These are phyloP conservation scores for Sphagnurus paluster DNA, from an alignment of 1,284 basidiomycete genomes.

Conservation along the genomic window DNA sequence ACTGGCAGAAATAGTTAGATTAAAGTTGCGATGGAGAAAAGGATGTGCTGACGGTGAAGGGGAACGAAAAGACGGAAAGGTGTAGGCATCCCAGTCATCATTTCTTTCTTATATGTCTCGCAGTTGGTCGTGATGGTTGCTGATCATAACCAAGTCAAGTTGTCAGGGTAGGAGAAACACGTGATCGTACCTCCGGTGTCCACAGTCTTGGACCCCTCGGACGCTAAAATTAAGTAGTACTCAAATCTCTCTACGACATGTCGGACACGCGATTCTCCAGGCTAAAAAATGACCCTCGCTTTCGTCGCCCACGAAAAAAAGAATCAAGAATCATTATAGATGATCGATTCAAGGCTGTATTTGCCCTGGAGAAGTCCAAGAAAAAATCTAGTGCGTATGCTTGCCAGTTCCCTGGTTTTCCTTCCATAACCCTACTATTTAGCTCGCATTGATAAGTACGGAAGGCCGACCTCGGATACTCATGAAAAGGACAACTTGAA, in stretches of 20 bases:
- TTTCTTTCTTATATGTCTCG: slow-evolving; percentile 14
- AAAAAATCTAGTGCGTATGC: slow-evolving; percentile 34
- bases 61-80: slow-evolving; percentile 24
- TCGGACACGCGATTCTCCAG: slow-evolving; percentile 86
- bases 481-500: slow-evolving; percentile 77
- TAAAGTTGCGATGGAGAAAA: neutral
- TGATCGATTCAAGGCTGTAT: slow-evolving; percentile 88
- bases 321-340: slow-evolving; percentile 87
- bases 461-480: slow-evolving; percentile 68
- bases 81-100: slow-evolving; percentile 19
- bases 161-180: too few relatives aligned
- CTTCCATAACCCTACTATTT: slow-evolving; percentile 12
- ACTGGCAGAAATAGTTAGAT: slow-evolving; percentile 4
- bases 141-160: slow-evolving; percentile 17
- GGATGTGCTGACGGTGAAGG: slow-evolving; percentile 8
- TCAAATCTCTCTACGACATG: slow-evolving; percentile 39
- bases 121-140: slow-evolving; percentile 13
- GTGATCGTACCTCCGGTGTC: too few relatives aligned
- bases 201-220: too few relatives aligned
- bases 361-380: slow-evolving; percentile 52
- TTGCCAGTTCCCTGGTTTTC: slow-evolving; percentile 11
- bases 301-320: slow-evolving; percentile 81
- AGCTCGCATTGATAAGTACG: slow-evolving; percentile 91
- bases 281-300: slow-evolving; percentile 90
- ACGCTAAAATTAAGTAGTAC: too few relatives aligned